Percentiles rank a stretch among this genome's conserved stretches.
Evolutionary conservation across 108 stramenopile genomes (phyloP).

Genomic region (Discostella pseudostelligera): DNA sequence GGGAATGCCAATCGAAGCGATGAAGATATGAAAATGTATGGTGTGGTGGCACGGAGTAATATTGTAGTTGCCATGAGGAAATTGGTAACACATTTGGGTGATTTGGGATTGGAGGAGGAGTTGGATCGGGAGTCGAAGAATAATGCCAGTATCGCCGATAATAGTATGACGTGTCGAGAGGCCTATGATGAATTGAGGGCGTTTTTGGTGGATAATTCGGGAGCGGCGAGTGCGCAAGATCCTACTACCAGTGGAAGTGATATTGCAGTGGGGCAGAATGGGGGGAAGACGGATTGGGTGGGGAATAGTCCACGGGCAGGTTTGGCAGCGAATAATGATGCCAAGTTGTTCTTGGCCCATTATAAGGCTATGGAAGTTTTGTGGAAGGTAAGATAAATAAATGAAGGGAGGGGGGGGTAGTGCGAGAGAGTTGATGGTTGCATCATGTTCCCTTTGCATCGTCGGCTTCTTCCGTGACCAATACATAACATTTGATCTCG

Average conservation of each 20-base stretch:
- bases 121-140: constrained; percentile 61
- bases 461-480: too few species aligned
- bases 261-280: neutral
- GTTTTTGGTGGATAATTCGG: constrained; percentile 71
- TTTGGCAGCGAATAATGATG: constrained; percentile 78
- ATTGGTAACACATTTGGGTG: constrained; percentile 61
- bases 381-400: constrained; percentile 81
- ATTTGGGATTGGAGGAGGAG: constrained; percentile 63
- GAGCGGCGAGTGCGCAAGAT: constrained; percentile 31
- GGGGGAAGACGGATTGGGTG: constrained; percentile 75
- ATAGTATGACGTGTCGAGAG: constrained; percentile 63
- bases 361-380: constrained; percentile 73
- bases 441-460: too few species aligned
- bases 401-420: too few species aligned
- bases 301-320: constrained; percentile 84
- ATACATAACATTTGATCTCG: too few species aligned
- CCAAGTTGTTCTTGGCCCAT: constrained; percentile 78
- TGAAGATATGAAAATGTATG: constrained; percentile 83
- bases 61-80: constrained; percentile 79
- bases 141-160: constrained; percentile 37
- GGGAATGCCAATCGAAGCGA: constrained; percentile 59
- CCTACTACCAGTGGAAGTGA: neutral
- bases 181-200: constrained; percentile 57
- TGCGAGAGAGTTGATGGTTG: too few species aligned
- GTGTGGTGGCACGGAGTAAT: constrained; percentile 81